A percentile compares a stretch with the other conserved stretches of the same genome.
phyloP scores from a whole-genome alignment of 2,329 filamentous ascomycete genomes.

The Fusarium coffeatum region DNA sequence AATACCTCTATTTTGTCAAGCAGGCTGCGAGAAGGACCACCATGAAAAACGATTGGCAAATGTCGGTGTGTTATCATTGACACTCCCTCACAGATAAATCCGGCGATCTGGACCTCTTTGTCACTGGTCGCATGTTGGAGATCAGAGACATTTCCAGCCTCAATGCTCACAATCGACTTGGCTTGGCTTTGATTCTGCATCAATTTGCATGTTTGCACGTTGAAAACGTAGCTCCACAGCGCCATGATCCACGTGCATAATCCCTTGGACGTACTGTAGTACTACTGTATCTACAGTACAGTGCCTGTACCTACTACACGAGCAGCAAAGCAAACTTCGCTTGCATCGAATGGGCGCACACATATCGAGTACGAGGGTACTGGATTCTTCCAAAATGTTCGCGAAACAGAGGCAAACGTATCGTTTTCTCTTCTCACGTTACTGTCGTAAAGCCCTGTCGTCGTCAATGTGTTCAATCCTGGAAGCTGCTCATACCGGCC shows the following conservation, averaged over 20 bases:
- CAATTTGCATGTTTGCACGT: neutral
- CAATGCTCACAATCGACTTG: slow-evolving; percentile 17
- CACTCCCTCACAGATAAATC: slow-evolving; percentile 24
- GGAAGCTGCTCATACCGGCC: slow-evolving; percentile 30
- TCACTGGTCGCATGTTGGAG: slow-evolving; percentile 22
- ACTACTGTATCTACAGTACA: slow-evolving; percentile 1
- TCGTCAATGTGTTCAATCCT: slow-evolving; percentile 19
- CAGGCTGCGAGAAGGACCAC: slow-evolving; percentile 13
- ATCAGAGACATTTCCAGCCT: slow-evolving; percentile 37
- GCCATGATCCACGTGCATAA: slow-evolving; percentile 26
- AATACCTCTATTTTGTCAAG: slow-evolving; percentile 31
- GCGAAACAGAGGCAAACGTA: neutral
- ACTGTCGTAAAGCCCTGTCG: slow-evolving; percentile 25
- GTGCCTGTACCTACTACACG: slow-evolving; percentile 7
- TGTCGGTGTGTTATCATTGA: slow-evolving; percentile 44
- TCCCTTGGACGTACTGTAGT: slow-evolving; percentile 11
- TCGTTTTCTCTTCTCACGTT: slow-evolving; percentile 9
- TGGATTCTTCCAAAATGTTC: neutral
- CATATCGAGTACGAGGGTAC: neutral
- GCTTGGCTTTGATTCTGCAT: neutral
- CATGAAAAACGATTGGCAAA: slow-evolving; percentile 38
- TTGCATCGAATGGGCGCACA: neutral
- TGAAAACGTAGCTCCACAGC: slow-evolving; percentile 15
- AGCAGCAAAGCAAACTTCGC: slow-evolving; percentile 11
- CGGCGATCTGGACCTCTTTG: slow-evolving; percentile 30